Conservation (phyloP, 2,329 filamentous ascomycete genomes). For the Neofusicoccum sp. region DNA sequence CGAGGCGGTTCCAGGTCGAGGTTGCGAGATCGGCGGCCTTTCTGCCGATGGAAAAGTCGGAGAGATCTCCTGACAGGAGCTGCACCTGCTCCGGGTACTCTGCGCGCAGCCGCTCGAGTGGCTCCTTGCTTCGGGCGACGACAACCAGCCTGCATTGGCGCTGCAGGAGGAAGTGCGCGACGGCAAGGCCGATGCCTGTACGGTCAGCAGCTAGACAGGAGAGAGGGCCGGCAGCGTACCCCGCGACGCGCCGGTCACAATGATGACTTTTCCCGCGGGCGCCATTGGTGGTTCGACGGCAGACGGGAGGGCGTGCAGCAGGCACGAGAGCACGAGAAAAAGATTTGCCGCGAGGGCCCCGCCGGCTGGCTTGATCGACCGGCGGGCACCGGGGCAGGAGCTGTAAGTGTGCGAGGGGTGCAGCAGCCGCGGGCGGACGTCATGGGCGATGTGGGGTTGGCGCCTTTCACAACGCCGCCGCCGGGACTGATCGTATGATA, state of each 20-base stretch:
- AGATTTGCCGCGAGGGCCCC: slow-evolving; percentile 3
- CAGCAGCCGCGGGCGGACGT: slow-evolving; percentile 15
- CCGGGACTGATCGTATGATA: slow-evolving; percentile 19
- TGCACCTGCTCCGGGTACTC: slow-evolving; percentile 56
- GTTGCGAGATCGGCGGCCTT: slow-evolving; percentile 66
- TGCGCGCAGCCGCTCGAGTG: slow-evolving; percentile 48
- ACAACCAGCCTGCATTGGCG: slow-evolving; percentile 57
- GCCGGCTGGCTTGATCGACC: slow-evolving; percentile 7
- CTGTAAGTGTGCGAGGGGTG: slow-evolving; percentile 1
- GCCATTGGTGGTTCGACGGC: slow-evolving; percentile 46
- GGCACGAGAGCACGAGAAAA: slow-evolving; percentile 35
- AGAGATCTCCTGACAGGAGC: slow-evolving; percentile 57
- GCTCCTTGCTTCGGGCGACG: slow-evolving; percentile 54
- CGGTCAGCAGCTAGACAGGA: not conserved
- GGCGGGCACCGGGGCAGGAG: not conserved
- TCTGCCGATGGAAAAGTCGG: slow-evolving; percentile 53
- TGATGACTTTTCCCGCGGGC: slow-evolving; percentile 58
- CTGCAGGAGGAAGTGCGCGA: slow-evolving; percentile 59
- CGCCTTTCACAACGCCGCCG: slow-evolving; percentile 12
- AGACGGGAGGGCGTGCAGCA: slow-evolving; percentile 44
- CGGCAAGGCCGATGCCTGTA: slow-evolving; percentile 60
- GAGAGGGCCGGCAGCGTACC: slow-evolving; percentile 41
- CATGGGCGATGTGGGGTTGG: slow-evolving; percentile 19
- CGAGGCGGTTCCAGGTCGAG: slow-evolving; percentile 67
- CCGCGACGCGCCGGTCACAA: slow-evolving; percentile 62